Evolutionary conservation across 129 eudicot species (phyloP), one percentile per base, ranked within the genome.

Genomic region (Logfia minima): DNA sequence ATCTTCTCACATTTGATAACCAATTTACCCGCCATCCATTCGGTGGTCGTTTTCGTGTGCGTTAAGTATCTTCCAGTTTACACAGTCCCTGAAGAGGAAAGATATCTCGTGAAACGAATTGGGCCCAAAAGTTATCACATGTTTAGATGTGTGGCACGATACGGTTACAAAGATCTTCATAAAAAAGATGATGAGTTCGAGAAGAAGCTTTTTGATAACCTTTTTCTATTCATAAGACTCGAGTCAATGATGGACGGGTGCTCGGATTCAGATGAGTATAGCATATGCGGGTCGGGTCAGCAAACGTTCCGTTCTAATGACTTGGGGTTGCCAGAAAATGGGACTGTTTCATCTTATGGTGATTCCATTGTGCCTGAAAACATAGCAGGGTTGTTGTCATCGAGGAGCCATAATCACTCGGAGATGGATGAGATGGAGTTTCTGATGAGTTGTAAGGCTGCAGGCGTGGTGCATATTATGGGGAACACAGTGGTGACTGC

Each of bases 161-260:
- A 94, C 19, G 97, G 97, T 3, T 94, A 94, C 88, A 93, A 93
- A 71, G 98, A 93, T 80, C 88, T 93, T 14, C 98, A 90, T 80
- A 90, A 81, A 78, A 93, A 90, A 77, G 98, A 93, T 26, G 98
- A 93, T 3, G 91, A 87, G 1, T 93, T 93, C 29, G 98, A 93
- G 71, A 90, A 83, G 37, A 93, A 93, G 72, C 87, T 93, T 0
- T 93, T 93, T 6, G 92, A 90, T 23, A 88, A 81, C 62, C 88
- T 93, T 31, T 90, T 90, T 77, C 41, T 76, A 72, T 93, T 88
- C 58, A 92, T 93, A 9, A 83, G 96, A 48, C 95, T 93, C n/a
- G 98, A 93, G 88, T 80, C 92, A 7, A 93, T 93, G 98, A 93
- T 93, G 98, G 98, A 93, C 74, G 95, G 95, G 4, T 88, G 92